Base-by-base conservation (phyloP, 306 rosid genomes). In the Senna tora region DNA sequence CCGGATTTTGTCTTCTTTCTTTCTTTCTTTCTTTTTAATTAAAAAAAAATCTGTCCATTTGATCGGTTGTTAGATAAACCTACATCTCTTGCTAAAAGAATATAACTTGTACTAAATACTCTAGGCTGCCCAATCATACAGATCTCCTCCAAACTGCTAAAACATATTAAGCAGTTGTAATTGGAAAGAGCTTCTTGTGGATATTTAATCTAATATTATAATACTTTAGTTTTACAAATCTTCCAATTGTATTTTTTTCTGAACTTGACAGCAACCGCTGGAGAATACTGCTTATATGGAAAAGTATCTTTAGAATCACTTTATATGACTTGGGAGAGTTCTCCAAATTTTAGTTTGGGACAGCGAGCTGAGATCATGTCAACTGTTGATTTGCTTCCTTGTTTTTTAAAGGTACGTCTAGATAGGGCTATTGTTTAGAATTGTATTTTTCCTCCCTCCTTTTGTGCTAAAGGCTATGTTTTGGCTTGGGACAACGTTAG, bases 321-420 rank as follows among this genome's bases (percentile, higher is more conserved):
- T 58, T 86, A 88, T 72, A 65, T 57, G 56, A 68, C 84, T 7
- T 91, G 92, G 93, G 80, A 79, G 61, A 79, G 56, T 59, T 80
- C 86, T 79, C 82, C 86, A 34, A 80, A 81, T 67, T 88, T 89
- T 71, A 69, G 75, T 74, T 69, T 80, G 84, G 92, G 87, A 55
- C 87, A 78, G 84, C 83, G 83, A 80, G 92, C 88, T 25, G 90
- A 86, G 84, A 73, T 84, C 54, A 77, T 76, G 72, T 64, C 83
- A 22, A 75, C 83, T 14, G 67, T 85, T 49, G 84, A 86, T 50
- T 77, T 91, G 84, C 69, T 71, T 74, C 84, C 96, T 59, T 89
- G 99, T 81, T 68, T 75, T 67, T 22, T 84, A 54, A 88, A 86
- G 97, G 99, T 95, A 82, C 71, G 52, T 79, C 13, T 71, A 36